Evolutionary conservation across 2,329 filamentous ascomycete genomes (phyloP), one percentile per base, ranked within the genome.

Genomic region (Fusarium sp.): DNA sequence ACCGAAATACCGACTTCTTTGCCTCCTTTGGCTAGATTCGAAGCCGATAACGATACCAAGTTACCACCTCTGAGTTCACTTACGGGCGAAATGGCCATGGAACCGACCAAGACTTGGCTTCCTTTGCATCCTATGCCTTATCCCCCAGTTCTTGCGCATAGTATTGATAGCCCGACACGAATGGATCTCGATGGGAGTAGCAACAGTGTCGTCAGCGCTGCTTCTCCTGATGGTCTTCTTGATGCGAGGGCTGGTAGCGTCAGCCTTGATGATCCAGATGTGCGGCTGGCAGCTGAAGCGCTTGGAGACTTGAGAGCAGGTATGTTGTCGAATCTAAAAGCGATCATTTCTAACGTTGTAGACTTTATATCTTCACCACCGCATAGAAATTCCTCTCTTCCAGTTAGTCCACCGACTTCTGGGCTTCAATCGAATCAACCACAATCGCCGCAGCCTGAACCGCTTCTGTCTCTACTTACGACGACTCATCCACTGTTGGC

Each of bases 401-500:
- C 84, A 47, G 81, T 81, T 32, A 84, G 61, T 72, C 83, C 79
- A 15, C 81, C 77, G 26, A 80, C 68, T 38, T 78, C 77, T 69
- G 79, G 79, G 74, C 80, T 82, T 59, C 67, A 77, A 47, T 63
- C 73, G n/a, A 69, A 55, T n/a, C 61, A 41, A 57, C 81, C 82
- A 48, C 79, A 84, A 35, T 84, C 86, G 4, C 83, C 86, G 20
- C 88, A 92, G 45, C 87, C 90, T 11, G 95, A 98, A 81, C 96
- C 95, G 2, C 87, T 98, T 11, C 86, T 98, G 8, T 93, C 94
- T 10, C 90, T 98, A 3, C 89, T 98, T 28, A 97, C 95, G 1
- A 95, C 94, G 6, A 94, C 94, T 3, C 95, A 98, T 79, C 96
- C 96, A 1, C 87, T 97, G 70, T 89, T 98, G 22, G 94, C 94